Evolutionary conservation across 2,329 filamentous ascomycete species (phyloP), one percentile per base, ranked within the genome.

Genomic region (Orbilia blumenaviensis): DNA sequence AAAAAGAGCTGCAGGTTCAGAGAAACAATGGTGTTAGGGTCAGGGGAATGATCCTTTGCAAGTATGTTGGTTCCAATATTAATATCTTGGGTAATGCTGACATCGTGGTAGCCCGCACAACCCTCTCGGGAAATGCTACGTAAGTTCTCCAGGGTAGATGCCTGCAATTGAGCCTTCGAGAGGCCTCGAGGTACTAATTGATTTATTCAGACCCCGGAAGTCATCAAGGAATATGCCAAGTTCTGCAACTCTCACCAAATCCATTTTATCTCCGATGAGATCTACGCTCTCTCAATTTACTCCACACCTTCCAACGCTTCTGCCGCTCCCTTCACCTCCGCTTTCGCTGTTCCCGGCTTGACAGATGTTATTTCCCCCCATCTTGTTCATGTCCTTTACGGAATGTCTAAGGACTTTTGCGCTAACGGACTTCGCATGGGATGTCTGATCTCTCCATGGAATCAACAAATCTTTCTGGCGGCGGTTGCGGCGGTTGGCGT

Each of bases 231-330:
- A 27, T 79, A 81, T 16, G 84, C 88, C 83, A 78, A 80, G 1
- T 78, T 88, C 32, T 88, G 87, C 78, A 81, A 86, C 62, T 83
- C 83, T 66, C 81, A 88, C 77, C 77, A 82, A 1, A 81, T 89
- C 3, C 87, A 89, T 78, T 81, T 89, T 38, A 84, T 89, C 80
- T 85, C 84, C 78, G 87, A 89, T 79, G 88, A 89, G 79, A 86
- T 89, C 41, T 89, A 89, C 78, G 88, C 86, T 1, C 79, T 87
- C 3, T 88, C 87, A 0, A 81, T 85, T 0, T 89, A 84, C 80
- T 73, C 83, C 5, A 87, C 85, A 73, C 81, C 29, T 36, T 81
- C 77, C 67, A 84, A 81, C 44, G 66, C 68, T 0, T 9, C 48
- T 0, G 78, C 81, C 0, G 60, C 77, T 0, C 80, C 82, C 0